Base-by-base conservation (phyloP, 2,329 filamentous ascomycete genomes). In the Geosmithia flava region DNA sequence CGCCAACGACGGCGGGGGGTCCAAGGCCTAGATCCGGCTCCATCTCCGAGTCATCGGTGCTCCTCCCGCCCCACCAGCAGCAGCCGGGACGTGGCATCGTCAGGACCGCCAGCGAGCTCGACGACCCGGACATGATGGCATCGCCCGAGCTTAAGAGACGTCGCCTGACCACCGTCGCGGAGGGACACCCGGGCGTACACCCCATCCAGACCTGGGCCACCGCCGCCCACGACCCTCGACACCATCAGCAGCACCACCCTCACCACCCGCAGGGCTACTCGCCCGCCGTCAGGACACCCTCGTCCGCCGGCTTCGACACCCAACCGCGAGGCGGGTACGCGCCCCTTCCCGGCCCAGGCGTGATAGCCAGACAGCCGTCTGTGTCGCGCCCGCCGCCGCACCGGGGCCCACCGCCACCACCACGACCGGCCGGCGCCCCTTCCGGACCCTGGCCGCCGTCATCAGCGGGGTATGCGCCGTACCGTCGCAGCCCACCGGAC, bases 11-110 rank as follows among this genome's bases (percentile, higher is more conserved):
- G n/a, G n/a, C n/a, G n/a, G n/a, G n/a, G n/a, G n/a, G 29, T 16
- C 3, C 33, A 5, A 37, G 33, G 33, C 33, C 5, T 3, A 37
- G 33, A 37, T 37, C 33, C 10, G 33, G 11, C 33, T 37, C 33
- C 33, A 13, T 37, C 15, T 13, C 33, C 15, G 33, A 37, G 6
- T 16, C 15, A 6, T 37, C 33, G 33, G 33, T 11, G 11, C 33
- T 37, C 6, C 33, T 74, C 58, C 80, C 83, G 56, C 74, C 75
- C 47, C 78, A 41, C 46, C 44, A 46, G 13, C 42, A 23, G 23
- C 23, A 27, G 23, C 13, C 20, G 19, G 42, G 15, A 19, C 17
- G 42, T 7, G 42, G 42, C 3, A 23, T 44, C 4, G 20, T 44
- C 20, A 44, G 42, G 20, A 44, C 19, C 10, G 42, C 42, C 8